These are phyloP conservation scores for Deinandra increscens DNA, from an alignment of 129 eudicot species.

Conservation along the genomic window DNA sequence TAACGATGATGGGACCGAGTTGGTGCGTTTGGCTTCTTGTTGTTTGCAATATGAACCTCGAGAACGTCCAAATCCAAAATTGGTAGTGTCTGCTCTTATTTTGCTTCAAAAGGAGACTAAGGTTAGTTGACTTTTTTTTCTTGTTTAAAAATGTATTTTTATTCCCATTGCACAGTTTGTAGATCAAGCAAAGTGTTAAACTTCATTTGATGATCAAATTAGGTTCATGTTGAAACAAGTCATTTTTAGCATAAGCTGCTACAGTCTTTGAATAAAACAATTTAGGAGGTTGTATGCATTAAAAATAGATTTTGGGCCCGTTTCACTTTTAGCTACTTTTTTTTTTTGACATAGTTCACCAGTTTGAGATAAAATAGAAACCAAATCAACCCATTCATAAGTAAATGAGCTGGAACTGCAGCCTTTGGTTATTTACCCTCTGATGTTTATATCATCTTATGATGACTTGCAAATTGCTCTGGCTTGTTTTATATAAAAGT, in stretches of 20 bases:
- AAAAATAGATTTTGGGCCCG: background rate
- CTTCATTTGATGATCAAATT: too few species aligned
- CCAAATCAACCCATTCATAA: background rate
- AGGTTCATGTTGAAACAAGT: background rate
- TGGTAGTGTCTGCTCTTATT: conserved; percentile 48
- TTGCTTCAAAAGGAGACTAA: conserved; percentile 61
- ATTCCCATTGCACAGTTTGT: conserved; percentile 1
- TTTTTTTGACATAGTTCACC: background rate
- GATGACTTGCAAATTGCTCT: background rate
- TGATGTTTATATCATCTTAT: conserved; percentile 12
- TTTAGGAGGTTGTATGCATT: conserved; percentile 6
- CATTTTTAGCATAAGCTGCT: background rate
- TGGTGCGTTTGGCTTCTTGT: conserved; percentile 65
- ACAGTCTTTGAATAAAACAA: background rate
- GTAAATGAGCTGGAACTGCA: background rate
- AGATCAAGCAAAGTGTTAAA: too few species aligned
- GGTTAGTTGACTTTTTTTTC: conserved; percentile 34
- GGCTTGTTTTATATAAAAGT: background rate
- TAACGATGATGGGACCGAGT: conserved; percentile 61
- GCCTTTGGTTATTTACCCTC: background rate
- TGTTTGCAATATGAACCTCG: conserved; percentile 71
- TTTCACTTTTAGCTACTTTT: background rate
- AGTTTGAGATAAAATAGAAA: background rate
- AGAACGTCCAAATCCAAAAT: conserved; percentile 58
- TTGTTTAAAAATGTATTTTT: background rate